Evolutionary conservation across 495 filamentous ascomycete species (phyloP), one percentile per base, ranked within the genome.

Genomic region (Baudoinia panamericana): DNA sequence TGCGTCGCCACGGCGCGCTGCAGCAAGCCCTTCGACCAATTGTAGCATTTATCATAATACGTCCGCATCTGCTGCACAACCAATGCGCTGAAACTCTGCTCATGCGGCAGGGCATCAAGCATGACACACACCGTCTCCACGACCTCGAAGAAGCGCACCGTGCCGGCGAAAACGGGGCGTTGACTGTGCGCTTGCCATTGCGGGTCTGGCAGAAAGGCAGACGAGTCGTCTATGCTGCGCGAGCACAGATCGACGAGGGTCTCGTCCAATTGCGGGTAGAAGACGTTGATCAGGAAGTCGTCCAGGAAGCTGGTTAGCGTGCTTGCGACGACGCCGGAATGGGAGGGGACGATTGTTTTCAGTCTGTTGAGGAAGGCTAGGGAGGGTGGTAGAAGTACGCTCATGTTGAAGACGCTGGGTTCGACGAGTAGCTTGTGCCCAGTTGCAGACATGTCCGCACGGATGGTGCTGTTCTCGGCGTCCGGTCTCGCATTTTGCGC

Each of bases 331-430:
- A 96, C 80, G 39, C 70, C 77, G 16, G 27, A 8, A 5, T 33
- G 15, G 1, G 47, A 7, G 3, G 90, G 90, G 1, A 99, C 90
- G 37, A 96, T 88, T 38, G 78, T 80, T 58, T 90, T 93, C 11
- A 99, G 66, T 5, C 84, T 72, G 52, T 90, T 84, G 10, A 99
- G 70, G 61, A 99, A 99, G 8, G 82, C 75, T 2, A 96, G 65
- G 1, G 90, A 93, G n/a, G 88, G 86, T 11, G 88, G 90, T 13
- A 99, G 72, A 4, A 99, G 70, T 30, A 93, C 65, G 42, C 83
- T 82, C 76, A 99, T 96, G 54, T 99, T 99, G 63, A 96, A 96
- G 12, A 96, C 87, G 51, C 82, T 94, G 10, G 90, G 87, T 55
- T 94, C 84, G 26, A 96, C 80, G 2, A 99, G 70, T 53, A 92